A percentile compares a stretch with the other conserved stretches of the same genome.
Evolutionary conservation across 1,284 basidiomycete genomes (phyloP).

Genomic region (Uromyces viciae-fabae): DNA sequence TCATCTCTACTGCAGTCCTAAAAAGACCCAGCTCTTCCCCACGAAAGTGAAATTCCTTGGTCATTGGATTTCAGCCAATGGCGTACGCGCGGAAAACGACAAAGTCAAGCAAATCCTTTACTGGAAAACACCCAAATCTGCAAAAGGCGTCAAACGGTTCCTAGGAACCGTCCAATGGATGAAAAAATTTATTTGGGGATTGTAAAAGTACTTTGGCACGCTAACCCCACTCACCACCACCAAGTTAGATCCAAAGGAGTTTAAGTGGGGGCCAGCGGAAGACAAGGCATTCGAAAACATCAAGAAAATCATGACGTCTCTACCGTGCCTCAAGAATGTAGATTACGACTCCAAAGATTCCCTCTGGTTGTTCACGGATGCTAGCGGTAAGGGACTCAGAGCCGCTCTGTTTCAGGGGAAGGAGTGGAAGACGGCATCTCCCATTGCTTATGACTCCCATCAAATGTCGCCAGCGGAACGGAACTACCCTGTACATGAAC

Average conservation of each 20-base stretch:
- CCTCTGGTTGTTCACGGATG: not conserved
- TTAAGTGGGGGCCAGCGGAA: not conserved
- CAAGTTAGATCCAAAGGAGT: no score
- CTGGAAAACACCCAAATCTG: constrained; percentile 54
- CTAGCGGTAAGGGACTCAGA: not conserved
- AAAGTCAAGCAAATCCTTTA: constrained; percentile 52
- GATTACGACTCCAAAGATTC: not conserved
- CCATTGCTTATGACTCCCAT: not conserved
- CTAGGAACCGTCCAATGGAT: constrained; percentile 49
- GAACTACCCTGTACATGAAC: not conserved
- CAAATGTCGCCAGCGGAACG: not conserved
- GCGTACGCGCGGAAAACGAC: not conserved
- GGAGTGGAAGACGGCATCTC: not conserved
- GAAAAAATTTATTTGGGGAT: no score
- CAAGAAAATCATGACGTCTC: not conserved
- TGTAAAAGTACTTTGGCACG: no score
- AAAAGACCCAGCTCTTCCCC: not conserved
- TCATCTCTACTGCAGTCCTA: not conserved
- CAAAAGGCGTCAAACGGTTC: constrained; percentile 54
- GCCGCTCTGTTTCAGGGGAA: not conserved
- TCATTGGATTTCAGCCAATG: not conserved
- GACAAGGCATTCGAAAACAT: not conserved
- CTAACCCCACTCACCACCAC: no score
- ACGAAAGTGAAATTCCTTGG: constrained; percentile 2
- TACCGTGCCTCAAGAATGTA: not conserved